Conservation (phyloP, 805 yeast species). For the Metschnikowia gelsemii region DNA sequence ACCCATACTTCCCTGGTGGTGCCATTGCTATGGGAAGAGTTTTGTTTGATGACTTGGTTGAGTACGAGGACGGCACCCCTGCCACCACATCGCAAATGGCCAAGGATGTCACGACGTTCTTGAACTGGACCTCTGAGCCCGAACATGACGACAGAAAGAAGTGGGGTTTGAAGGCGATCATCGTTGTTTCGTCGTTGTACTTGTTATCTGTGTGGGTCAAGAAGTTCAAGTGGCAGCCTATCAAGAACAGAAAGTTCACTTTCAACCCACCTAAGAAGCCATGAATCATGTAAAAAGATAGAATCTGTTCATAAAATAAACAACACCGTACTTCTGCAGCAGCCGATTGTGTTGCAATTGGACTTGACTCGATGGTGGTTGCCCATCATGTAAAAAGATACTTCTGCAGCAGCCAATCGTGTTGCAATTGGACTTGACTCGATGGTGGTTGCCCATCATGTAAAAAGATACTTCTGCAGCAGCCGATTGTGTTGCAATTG, state of each 20-base stretch:
- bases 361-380: too few species aligned
- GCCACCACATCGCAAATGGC: conserved; percentile 99
- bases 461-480: too few species aligned
- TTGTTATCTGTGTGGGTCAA: conserved; percentile 86
- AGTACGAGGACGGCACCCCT: conserved; percentile 98
- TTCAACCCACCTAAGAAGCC: conserved; percentile 85
- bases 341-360: too few species aligned
- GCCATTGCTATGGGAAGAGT: conserved; percentile 99
- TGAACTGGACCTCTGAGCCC: conserved; percentile 98
- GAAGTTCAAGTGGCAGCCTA: conserved; percentile 97
- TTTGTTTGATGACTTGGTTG: conserved; percentile 93
- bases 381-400: too few species aligned
- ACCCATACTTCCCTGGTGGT: conserved; percentile 99
- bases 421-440: too few species aligned
- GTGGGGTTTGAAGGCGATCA: conserved; percentile 89
- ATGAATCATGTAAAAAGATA: conserved; percentile 14
- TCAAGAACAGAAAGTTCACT: conserved; percentile 91
- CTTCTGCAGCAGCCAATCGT: too few species aligned
- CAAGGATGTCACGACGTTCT: conserved; percentile 92
- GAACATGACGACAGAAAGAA: conserved; percentile 98
- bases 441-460: too few species aligned
- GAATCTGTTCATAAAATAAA: conserved; percentile 11
- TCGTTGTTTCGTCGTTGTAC: conserved; percentile 75
- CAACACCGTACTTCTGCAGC: conserved; percentile 2
- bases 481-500: too few species aligned